Conservation (phyloP, 2,329 filamentous ascomycete genomes). For the Tolypocladium guangdongense region DNA sequence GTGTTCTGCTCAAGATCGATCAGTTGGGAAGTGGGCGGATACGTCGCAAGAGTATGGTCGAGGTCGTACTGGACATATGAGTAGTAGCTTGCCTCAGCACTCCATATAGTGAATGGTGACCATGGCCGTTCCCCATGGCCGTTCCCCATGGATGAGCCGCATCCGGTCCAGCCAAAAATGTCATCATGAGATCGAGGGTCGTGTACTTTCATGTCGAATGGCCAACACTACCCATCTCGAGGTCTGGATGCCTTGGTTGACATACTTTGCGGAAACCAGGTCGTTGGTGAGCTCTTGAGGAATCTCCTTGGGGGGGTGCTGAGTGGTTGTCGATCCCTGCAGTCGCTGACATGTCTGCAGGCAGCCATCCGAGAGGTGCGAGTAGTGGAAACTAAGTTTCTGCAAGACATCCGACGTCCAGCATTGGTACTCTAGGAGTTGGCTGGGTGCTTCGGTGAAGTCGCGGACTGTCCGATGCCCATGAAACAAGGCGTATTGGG, state of each 20-base stretch:
- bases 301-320: slow-evolving; percentile 25
- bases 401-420: slow-evolving; percentile 20
- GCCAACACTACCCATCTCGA: slow-evolving; percentile 12
- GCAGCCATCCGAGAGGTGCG: neutral
- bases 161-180: neutral
- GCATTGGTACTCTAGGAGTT: slow-evolving; percentile 31
- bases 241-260: slow-evolving; percentile 38
- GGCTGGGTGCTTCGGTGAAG: slow-evolving; percentile 27
- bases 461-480: slow-evolving; percentile 21
- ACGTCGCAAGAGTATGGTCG: neutral
- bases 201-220: slow-evolving; percentile 2
- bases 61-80: slow-evolving; percentile 3
- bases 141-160: neutral
- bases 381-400: slow-evolving; percentile 36
- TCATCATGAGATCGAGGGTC: slow-evolving; percentile 1
- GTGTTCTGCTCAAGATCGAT: neutral
- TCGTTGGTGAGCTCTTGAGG: slow-evolving; percentile 36
- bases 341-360: no score
- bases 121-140: no score
- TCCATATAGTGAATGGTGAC: slow-evolving; percentile 1
- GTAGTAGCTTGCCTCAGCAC: slow-evolving; percentile 2
- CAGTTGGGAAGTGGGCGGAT: neutral
- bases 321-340: no score
- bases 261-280: slow-evolving; percentile 37
- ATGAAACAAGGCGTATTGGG: slow-evolving; percentile 23